Evolutionary conservation across 108 stramenopile genomes (phyloP).

Genomic region (Pseudonitzschia multiseries): DNA sequence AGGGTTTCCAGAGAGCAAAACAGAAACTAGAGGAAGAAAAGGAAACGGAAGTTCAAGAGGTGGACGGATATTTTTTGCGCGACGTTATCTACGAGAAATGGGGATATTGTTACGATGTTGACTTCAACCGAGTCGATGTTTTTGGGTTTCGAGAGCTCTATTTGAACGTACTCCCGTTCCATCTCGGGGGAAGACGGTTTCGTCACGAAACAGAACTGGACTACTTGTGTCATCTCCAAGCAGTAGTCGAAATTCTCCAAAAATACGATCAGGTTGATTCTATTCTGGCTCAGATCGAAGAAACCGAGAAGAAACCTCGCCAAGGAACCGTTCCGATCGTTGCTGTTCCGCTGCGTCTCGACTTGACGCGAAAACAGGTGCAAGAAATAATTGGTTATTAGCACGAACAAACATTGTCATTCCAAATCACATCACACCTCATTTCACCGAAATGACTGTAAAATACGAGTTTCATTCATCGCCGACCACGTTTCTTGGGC

Average conservation of each 20-base stretch:
- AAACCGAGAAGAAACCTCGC: slow-evolving; percentile 74
- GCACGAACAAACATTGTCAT: background rate
- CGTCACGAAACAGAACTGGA: slow-evolving; percentile 69
- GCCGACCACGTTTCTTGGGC: background rate
- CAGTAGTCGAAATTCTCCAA: slow-evolving; percentile 69
- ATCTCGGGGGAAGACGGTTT: slow-evolving; percentile 47
- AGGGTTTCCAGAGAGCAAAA: slow-evolving; percentile 34
- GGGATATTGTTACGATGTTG: slow-evolving; percentile 64
- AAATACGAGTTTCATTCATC: background rate
- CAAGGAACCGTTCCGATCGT: slow-evolving; percentile 60
- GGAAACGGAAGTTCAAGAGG: slow-evolving; percentile 27
- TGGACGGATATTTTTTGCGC: slow-evolving; percentile 65
- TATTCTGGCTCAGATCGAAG: slow-evolving; percentile 54
- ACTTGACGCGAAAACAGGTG: slow-evolving; percentile 63
- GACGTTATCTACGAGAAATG: slow-evolving; percentile 55
- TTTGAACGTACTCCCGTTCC: slow-evolving; percentile 65
- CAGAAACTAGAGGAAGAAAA: slow-evolving; percentile 4
- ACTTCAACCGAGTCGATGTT: slow-evolving; percentile 41
- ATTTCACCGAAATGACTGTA: background rate
- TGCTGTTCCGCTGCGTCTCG: slow-evolving; percentile 70
- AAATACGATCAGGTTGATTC: slow-evolving; percentile 71
- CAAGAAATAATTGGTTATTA: slow-evolving; percentile 48
- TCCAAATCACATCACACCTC: background rate
- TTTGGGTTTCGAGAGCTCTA: slow-evolving; percentile 65
- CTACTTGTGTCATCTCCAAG: slow-evolving; percentile 79